Evolutionary conservation across 208 protist species (phyloP), one percentile per base, ranked within the genome.

Genomic region (Sergeia podlipaevii): DNA sequence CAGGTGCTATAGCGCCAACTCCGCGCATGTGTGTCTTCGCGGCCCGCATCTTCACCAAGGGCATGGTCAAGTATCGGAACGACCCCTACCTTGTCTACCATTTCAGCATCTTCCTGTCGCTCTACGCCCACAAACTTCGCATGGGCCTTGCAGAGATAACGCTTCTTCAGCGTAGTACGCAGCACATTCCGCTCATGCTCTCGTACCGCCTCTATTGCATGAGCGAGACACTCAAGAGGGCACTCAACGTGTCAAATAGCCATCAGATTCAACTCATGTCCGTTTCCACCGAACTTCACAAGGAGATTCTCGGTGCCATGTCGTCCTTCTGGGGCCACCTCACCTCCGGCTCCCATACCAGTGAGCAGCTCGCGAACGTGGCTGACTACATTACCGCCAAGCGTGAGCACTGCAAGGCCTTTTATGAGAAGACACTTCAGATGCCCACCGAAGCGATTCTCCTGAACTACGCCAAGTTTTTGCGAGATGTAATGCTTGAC

Each of bases 1-100:
- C 47, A n/a, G 57, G 43, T 8, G 18, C 6, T 18, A 26, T 26
- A 8, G 24, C n/a, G 5, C 50, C 61, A 3, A 43, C 61, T n/a
- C 7, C 11, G 13, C 44, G 10, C 28, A 52, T 70, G 52, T 6
- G 4, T 17, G 23, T 39, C 21, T 74, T 53, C 38, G 60, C 60
- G 23, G 48, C 39, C 3, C 59, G 60, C n/a, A 68, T 74, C 52
- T 70, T 65, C 43, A 69, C 39, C 18, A 74, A 69, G 32, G 66
- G 66, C 43, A 45, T 70, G 38, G 30, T 26, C 13, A 67, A 74
- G 61, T 74, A 48, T 39, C 49, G 24, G 34, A 37, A 18, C 32
- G 24, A 43, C 23, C 26, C 44, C 4, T 5, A 57, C 4, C 7
- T 70, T 10, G 4, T 27, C 38, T 49, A 61, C 20, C 43, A 56